Conservation (phyloP, 2,329 filamentous ascomycete species). For the Cladosporium colombiae region DNA sequence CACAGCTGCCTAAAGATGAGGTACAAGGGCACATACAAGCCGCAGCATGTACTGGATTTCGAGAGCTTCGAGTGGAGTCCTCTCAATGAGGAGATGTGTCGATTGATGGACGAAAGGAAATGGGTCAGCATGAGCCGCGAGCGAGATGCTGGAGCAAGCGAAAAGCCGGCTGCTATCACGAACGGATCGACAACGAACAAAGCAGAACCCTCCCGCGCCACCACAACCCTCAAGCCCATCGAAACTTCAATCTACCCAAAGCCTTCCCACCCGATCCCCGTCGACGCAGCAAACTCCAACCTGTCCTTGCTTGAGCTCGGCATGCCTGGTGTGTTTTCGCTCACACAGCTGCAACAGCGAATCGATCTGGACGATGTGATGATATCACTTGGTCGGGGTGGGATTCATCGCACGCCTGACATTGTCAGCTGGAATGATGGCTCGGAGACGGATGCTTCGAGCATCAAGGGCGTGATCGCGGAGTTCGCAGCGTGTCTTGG, state of each 20-base stretch:
- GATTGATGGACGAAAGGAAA: constrained; percentile 54
- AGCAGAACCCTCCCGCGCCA: background rate
- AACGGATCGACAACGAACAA: too few species aligned
- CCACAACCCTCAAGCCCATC: background rate
- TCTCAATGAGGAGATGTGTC: constrained; percentile 35
- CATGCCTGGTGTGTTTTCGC: constrained; percentile 67
- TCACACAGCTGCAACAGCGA: constrained; percentile 52
- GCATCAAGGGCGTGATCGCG: constrained; percentile 63
- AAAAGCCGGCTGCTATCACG: background rate
- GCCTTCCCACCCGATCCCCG: constrained; percentile 29
- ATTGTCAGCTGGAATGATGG: constrained; percentile 62
- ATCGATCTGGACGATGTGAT: constrained; percentile 62
- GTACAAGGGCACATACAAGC: constrained; percentile 79
- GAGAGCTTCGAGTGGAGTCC: constrained; percentile 39
- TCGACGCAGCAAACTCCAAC: constrained; percentile 38
- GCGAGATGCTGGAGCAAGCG: constrained; percentile 24
- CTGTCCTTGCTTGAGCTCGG: constrained; percentile 59
- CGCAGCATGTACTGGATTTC: constrained; percentile 73
- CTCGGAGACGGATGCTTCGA: constrained; percentile 50
- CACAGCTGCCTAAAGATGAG: constrained; percentile 79
- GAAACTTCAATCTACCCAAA: constrained; percentile 13
- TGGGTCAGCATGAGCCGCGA: constrained; percentile 53
- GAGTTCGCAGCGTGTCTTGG: constrained; percentile 69
- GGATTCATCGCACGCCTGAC: constrained; percentile 42
- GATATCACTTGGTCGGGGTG: constrained; percentile 48